phyloP scores from a whole-genome alignment of 371 early-diverging fungal genomes.

The Aphelidium insulamus region DNA sequence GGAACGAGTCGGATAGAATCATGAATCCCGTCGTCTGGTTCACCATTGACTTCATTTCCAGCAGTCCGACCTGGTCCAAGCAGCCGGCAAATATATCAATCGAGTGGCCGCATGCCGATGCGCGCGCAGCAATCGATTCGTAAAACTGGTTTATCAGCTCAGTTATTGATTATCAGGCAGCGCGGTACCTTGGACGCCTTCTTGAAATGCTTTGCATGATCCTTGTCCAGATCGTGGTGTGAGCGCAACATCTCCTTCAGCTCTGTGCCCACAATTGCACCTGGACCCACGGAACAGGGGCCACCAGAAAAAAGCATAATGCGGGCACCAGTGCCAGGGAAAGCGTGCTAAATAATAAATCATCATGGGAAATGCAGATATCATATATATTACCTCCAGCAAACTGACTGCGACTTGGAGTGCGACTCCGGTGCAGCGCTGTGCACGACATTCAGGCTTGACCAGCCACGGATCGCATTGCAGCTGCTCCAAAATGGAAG shows the following conservation, averaged over 20 bases:
- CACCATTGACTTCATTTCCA: constrained; percentile 90
- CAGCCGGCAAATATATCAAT: constrained; percentile 86
- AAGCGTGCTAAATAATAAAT: constrained; percentile 29
- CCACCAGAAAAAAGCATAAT: constrained; percentile 96
- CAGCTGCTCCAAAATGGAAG: constrained; percentile 81
- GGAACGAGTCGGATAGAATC: constrained; percentile 92
- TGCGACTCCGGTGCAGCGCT: constrained; percentile 96
- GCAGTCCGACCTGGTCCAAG: constrained; percentile 83
- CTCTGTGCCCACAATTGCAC: constrained; percentile 80
- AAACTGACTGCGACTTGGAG: constrained; percentile 87
- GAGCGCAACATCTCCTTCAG: constrained; percentile 87
- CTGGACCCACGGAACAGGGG: constrained; percentile 95
- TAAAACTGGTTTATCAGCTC: constrained; percentile 46
- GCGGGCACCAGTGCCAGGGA: constrained; percentile 82
- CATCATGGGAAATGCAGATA: constrained; percentile 2
- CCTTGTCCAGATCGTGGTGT: constrained; percentile 95
- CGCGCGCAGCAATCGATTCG: constrained; percentile 68
- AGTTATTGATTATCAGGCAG: not conserved
- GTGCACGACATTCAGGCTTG: constrained; percentile 72
- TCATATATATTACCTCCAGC: constrained; percentile 35
- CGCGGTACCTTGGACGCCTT: constrained; percentile 52
- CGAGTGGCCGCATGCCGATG: constrained; percentile 57
- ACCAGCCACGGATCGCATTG: constrained; percentile 99
- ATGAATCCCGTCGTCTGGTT: constrained; percentile 86
- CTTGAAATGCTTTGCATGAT: constrained; percentile 72